phyloP scores from a whole-genome alignment of 1,284 basidiomycete species.

The Trametes versicolor region DNA sequence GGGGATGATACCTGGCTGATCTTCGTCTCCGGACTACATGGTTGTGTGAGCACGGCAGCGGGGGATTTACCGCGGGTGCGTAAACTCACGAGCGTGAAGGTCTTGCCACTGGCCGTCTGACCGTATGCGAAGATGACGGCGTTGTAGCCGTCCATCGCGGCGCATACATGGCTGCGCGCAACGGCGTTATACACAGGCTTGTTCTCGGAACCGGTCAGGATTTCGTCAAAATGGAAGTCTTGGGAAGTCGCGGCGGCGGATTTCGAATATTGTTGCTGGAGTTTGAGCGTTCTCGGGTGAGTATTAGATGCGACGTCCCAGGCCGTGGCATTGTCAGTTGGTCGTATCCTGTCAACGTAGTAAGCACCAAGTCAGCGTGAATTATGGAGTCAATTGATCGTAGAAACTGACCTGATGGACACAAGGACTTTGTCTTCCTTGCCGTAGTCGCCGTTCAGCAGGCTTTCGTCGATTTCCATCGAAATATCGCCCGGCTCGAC shows the following conservation, averaged over 20 bases:
- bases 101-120: constrained; percentile 92
- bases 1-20: constrained; percentile 95
- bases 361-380: background rate
- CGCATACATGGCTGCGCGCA: constrained; percentile 87
- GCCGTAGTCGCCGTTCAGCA: constrained; percentile 60
- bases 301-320: constrained; percentile 57
- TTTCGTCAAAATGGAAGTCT: constrained; percentile 78
- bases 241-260: constrained; percentile 54
- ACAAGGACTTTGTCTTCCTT: constrained; percentile 89
- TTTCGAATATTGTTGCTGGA: constrained; percentile 65
- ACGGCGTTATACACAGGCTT: constrained; percentile 87
- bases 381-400: no score
- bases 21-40: constrained; percentile 72
- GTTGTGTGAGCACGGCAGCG: constrained; percentile 7
- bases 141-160: constrained; percentile 97
- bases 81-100: constrained; percentile 79
- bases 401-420: constrained; percentile 72
- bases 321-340: constrained; percentile 63
- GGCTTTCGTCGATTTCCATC: constrained; percentile 68
- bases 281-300: constrained; percentile 59
- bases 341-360: constrained; percentile 68
- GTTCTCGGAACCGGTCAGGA: constrained; percentile 87
- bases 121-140: constrained; percentile 95
- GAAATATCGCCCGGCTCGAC: constrained; percentile 76
- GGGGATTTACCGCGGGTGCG: background rate